These are phyloP conservation scores for Puccinia polysora DNA, from an alignment of 1,284 basidiomycete species.

Conservation along the genomic window DNA sequence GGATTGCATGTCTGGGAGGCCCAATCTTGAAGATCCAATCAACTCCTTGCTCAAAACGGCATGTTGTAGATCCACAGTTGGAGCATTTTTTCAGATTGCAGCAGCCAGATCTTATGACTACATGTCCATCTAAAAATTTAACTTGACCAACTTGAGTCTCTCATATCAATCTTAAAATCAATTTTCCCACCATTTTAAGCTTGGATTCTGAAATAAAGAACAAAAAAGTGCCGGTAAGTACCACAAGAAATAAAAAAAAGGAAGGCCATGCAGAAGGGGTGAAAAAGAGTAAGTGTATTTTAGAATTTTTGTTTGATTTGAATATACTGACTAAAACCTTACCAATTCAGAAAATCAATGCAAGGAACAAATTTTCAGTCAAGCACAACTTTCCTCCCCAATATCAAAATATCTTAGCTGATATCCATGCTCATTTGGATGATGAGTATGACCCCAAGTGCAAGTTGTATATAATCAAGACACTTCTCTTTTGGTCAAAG, in stretches of 20 bases:
- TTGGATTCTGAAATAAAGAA: neutral
- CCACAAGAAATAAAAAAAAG: neutral
- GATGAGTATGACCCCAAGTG: neutral
- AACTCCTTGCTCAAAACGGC: neutral
- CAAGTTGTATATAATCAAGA: neutral
- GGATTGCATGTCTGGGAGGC: neutral
- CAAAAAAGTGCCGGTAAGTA: neutral
- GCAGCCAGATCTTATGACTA: neutral
- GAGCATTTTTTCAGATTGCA: neutral
- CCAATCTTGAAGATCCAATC: neutral
- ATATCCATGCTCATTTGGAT: neutral
- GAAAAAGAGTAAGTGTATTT: neutral
- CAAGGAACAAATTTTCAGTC: neutral
- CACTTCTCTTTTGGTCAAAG: neutral
- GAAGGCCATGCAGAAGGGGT: neutral
- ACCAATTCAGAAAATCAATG: neutral
- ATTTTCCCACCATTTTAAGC: neutral
- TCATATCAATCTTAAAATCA: neutral
- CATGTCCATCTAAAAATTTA: neutral
- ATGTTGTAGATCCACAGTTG: neutral
- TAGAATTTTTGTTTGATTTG: neutral
- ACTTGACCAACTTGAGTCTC: neutral
- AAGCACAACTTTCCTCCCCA: neutral
- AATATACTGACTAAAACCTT: neutral
- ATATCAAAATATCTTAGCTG: neutral